Percentiles rank a stretch among this genome's conserved stretches.
phyloP scores from a whole-genome alignment of 805 yeast species.

The Yamadazyma akitaensis region DNA sequence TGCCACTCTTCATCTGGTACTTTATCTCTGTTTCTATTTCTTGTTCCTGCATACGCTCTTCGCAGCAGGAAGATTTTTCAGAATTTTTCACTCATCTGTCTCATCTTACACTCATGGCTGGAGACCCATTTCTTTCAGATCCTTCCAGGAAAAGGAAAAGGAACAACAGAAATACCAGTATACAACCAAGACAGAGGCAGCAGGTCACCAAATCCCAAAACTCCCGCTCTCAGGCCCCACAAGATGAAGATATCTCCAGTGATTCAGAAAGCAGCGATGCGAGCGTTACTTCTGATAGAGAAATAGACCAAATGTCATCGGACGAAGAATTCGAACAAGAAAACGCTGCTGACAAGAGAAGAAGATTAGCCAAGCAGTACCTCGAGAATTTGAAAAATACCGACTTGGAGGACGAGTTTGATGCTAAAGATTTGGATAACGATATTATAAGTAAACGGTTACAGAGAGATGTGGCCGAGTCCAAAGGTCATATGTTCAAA shows the following conservation, averaged over 20 bases:
- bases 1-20: not conserved
- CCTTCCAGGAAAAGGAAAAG: constrained; percentile 53
- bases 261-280: constrained; percentile 48
- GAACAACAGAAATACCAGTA: constrained; percentile 20
- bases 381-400: constrained; percentile 64
- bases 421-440: constrained; percentile 86
- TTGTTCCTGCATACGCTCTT: constrained; percentile 5
- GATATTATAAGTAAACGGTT: constrained; percentile 80
- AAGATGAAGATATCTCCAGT: constrained; percentile 53
- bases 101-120: constrained; percentile 37
- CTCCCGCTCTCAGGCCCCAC: constrained; percentile 12
- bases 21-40: not conserved
- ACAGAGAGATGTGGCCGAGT: constrained; percentile 85
- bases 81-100: not conserved
- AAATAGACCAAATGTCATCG: constrained; percentile 46
- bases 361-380: constrained; percentile 92
- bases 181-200: constrained; percentile 7
- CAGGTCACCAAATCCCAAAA: not conserved
- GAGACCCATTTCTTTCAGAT: constrained; percentile 62
- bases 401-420: constrained; percentile 48
- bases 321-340: constrained; percentile 76
- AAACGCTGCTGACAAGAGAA: constrained; percentile 87
- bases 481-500: constrained; percentile 78
- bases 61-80: constrained; percentile 14
- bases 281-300: constrained; percentile 36